phyloP scores from a whole-genome alignment of 257 asterid species.

The Solanum chilense region DNA sequence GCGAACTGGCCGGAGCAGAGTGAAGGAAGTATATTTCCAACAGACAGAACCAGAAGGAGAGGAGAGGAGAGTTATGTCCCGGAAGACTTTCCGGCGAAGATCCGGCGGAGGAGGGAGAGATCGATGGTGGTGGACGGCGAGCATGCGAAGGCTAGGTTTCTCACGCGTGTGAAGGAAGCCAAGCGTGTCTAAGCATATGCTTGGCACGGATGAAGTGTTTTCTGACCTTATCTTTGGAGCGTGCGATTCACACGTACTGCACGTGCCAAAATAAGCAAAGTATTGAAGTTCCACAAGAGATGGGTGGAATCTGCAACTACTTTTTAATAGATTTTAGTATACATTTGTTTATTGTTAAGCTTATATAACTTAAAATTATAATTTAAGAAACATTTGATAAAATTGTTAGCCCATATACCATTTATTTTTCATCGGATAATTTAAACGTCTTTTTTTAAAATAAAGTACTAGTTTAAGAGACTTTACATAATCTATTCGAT shows the following conservation, averaged over 20 bases:
- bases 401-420: neutral
- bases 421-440: too few relatives aligned
- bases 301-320: neutral
- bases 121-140: slow-evolving; percentile 13
- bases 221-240: slow-evolving; percentile 53
- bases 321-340: neutral
- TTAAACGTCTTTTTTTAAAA: neutral
- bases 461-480: neutral
- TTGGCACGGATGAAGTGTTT: slow-evolving; percentile 47
- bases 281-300: neutral
- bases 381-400: neutral
- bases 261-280: slow-evolving; percentile 26
- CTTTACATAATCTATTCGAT: too few relatives aligned
- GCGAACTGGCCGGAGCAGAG: slow-evolving; percentile 7
- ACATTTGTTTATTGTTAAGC: neutral
- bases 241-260: slow-evolving; percentile 65
- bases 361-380: too few relatives aligned
- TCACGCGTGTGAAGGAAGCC: slow-evolving; percentile 40
- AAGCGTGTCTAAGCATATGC: slow-evolving; percentile 43
- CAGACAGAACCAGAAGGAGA: neutral
- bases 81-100: slow-evolving; percentile 39
- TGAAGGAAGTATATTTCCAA: neutral
- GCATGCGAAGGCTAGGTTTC: slow-evolving; percentile 24
- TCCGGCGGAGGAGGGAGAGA: slow-evolving; percentile 44
- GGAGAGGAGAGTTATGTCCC: neutral